A percentile compares a stretch with the other conserved stretches of the same genome.
Conservation (phyloP, 1,284 basidiomycete species). For the Puccinia coronata region DNA sequence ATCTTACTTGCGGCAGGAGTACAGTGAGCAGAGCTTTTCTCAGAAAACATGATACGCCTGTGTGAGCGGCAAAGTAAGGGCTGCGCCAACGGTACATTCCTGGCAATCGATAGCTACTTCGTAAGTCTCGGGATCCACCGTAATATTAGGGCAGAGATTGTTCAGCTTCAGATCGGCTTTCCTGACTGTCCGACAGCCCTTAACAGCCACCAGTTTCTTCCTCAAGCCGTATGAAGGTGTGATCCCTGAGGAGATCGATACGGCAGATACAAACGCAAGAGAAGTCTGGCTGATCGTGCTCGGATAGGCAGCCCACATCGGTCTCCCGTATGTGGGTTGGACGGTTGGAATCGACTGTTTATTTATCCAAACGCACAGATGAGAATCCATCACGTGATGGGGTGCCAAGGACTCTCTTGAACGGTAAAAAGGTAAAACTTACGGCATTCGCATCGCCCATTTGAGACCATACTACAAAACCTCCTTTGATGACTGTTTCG, state of each 20-base stretch:
- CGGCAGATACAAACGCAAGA: constrained; percentile 77
- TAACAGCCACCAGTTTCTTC: constrained; percentile 76
- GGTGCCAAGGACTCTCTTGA: background rate
- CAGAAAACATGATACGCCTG: constrained; percentile 50
- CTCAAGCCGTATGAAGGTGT: constrained; percentile 67
- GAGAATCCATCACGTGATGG: background rate
- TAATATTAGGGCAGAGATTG: constrained; percentile 74
- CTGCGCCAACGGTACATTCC: constrained; percentile 73
- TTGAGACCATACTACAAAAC: constrained; percentile 85
- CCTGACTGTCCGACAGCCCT: constrained; percentile 71
- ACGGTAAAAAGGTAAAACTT: constrained; percentile 10
- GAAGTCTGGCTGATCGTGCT: constrained; percentile 77
- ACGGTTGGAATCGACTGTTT: constrained; percentile 79
- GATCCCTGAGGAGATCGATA: constrained; percentile 64
- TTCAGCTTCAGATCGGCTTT: constrained; percentile 97
- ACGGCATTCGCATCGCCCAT: constrained; percentile 57
- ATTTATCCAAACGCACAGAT: background rate
- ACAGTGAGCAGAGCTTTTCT: background rate
- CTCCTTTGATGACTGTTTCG: constrained; percentile 89
- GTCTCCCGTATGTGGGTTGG: constrained; percentile 76
- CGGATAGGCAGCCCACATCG: constrained; percentile 84
- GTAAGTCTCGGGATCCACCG: constrained; percentile 89
- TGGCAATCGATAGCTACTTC: constrained; percentile 79
- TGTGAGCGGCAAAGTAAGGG: constrained; percentile 70
- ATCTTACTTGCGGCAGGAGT: background rate